A percentile compares a stretch with the other conserved stretches of the same genome.
phyloP scores from a whole-genome alignment of 2,329 filamentous ascomycete species.

The Xylariaceae sp. region DNA sequence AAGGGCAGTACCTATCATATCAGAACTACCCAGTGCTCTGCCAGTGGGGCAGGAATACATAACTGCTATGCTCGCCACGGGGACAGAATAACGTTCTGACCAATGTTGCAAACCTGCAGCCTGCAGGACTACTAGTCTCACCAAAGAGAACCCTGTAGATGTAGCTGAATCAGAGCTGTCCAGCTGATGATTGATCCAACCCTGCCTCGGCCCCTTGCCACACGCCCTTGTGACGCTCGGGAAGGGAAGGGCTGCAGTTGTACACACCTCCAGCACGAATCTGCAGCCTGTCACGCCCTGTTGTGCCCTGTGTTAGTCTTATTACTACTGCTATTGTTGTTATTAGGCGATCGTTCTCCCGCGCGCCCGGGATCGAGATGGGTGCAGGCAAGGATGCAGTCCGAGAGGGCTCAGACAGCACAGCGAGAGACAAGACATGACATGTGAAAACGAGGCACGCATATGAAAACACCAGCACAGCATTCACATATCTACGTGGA shows the following conservation, averaged over 20 bases:
- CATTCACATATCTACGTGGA: no score
- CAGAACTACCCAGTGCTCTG: no score
- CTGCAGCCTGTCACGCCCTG: no score
- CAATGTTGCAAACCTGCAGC: neutral
- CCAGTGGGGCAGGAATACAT: no score
- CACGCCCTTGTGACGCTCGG: slow-evolving; percentile 3
- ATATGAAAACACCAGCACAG: neutral
- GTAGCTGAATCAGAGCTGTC: neutral
- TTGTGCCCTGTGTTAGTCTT: no score
- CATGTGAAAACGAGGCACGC: slow-evolving; percentile 1
- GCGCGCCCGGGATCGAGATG: neutral
- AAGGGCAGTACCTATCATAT: no score
- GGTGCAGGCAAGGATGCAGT: neutral
- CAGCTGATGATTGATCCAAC: slow-evolving; percentile 16
- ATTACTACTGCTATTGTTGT: no score
- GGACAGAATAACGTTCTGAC: slow-evolving; percentile 2
- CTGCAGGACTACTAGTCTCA: neutral
- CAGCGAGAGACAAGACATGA: neutral
- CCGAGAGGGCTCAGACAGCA: neutral
- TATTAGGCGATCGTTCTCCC: no score
- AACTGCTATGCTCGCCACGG: no score
- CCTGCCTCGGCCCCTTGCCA: slow-evolving; percentile 5
- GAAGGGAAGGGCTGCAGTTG: no score
- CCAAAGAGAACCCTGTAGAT: neutral
- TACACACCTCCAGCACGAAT: slow-evolving; percentile 4